These are phyloP conservation scores for Phylloporus arenicola DNA, from an alignment of 768 basidiomycete genomes.

Conservation along the genomic window DNA sequence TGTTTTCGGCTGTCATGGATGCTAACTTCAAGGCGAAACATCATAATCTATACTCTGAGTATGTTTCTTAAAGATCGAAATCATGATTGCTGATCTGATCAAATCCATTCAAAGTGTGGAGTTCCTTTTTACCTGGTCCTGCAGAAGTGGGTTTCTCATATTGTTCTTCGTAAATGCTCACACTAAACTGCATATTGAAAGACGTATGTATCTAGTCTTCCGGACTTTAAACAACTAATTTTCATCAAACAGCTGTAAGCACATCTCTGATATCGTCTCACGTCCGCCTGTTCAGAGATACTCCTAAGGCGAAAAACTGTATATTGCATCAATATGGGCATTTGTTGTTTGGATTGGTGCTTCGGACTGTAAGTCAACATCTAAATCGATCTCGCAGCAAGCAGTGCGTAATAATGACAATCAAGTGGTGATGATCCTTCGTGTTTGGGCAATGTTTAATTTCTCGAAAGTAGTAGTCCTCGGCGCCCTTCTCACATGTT, in stretches of 20 bases:
- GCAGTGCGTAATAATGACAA: background rate
- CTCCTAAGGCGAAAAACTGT: background rate
- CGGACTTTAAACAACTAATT: background rate
- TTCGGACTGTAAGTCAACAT: conserved; percentile 1
- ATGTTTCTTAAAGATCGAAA: background rate
- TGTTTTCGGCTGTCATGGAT: background rate
- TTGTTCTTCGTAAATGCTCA: too few relatives aligned
- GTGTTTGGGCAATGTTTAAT: conserved; percentile 9
- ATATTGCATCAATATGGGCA: background rate
- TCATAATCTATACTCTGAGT: background rate
- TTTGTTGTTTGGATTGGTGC: background rate
- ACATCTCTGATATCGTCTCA: background rate
- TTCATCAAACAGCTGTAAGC: conserved; percentile 2
- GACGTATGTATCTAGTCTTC: background rate
- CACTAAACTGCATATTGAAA: background rate
- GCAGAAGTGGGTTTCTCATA: background rate
- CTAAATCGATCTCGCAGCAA: too few relatives aligned
- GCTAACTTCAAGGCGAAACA: background rate
- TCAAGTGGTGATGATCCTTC: conserved; percentile 9
- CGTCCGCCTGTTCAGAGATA: background rate
- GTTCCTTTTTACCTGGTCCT: conserved; percentile 2
- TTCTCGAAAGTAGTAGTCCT: conserved; percentile 3
- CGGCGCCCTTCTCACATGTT: background rate
- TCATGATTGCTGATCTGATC: background rate
- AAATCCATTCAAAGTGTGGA: background rate